Conservation (phyloP, 2,329 filamentous ascomycete species). For the Gyromitra esculenta region DNA sequence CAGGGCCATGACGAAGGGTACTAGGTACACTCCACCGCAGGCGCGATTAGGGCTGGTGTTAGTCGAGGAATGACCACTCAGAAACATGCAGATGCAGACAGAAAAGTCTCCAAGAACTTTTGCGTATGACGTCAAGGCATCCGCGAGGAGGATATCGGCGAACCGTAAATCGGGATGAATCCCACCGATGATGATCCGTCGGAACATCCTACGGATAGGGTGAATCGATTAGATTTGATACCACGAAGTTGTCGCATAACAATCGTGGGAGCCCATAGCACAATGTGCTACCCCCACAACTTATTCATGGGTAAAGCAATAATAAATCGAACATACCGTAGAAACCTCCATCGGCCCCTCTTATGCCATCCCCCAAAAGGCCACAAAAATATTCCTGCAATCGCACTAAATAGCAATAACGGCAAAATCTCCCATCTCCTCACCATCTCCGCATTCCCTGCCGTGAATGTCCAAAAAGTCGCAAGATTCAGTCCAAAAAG, state of each 20-base stretch:
- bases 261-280: neutral
- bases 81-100: constrained; percentile 90
- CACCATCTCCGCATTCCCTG: constrained; percentile 74
- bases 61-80: constrained; percentile 78
- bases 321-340: constrained; percentile 50
- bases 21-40: constrained; percentile 80
- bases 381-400: constrained; percentile 76
- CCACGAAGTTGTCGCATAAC: constrained; percentile 4
- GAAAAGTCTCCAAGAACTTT: constrained; percentile 92
- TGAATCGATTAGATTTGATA: constrained; percentile 29
- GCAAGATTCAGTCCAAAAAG: constrained; percentile 77
- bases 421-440: constrained; percentile 85
- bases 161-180: constrained; percentile 93
- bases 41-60: constrained; percentile 76
- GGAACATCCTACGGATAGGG: constrained; percentile 66
- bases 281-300: constrained; percentile 3
- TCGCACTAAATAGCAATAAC: constrained; percentile 79
- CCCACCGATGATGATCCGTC: constrained; percentile 82
- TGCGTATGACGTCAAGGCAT: constrained; percentile 93
- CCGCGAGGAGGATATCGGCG: constrained; percentile 89
- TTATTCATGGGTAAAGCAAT: neutral
- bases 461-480: constrained; percentile 84
- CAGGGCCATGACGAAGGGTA: constrained; percentile 83
- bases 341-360: constrained; percentile 56
- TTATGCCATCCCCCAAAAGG: constrained; percentile 65